Conservation (phyloP, 2,329 filamentous ascomycete species). For the Epicoccum sorghinum region DNA sequence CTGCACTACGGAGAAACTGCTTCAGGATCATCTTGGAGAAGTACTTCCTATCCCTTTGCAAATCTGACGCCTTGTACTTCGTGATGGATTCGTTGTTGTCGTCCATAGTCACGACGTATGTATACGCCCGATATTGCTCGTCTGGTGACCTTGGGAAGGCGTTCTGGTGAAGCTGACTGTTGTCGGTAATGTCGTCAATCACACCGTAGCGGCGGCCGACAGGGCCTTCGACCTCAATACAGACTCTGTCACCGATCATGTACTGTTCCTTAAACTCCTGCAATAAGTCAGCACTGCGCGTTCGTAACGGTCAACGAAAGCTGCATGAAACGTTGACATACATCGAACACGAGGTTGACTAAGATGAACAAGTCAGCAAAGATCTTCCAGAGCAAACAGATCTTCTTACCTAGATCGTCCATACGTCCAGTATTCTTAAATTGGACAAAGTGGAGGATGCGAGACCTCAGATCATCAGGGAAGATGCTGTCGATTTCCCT, state of each 20-base stretch:
- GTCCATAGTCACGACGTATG: constrained; percentile 43
- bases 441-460: constrained; percentile 91
- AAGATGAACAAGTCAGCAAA: constrained; percentile 38
- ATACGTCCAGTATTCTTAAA: constrained; percentile 81
- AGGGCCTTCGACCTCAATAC: constrained; percentile 36
- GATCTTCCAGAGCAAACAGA: neutral
- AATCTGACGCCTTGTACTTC: constrained; percentile 58
- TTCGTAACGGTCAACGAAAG: neutral
- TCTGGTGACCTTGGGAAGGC: constrained; percentile 36
- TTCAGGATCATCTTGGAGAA: constrained; percentile 95
- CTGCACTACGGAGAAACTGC: constrained; percentile 92
- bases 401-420: constrained; percentile 72
- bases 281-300: constrained; percentile 4
- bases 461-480: constrained; percentile 87
- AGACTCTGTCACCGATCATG: constrained; percentile 41
- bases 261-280: constrained; percentile 47
- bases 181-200: constrained; percentile 42
- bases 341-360: constrained; percentile 44
- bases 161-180: constrained; percentile 35
- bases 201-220: constrained; percentile 34
- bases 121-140: constrained; percentile 38
- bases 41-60: constrained; percentile 84
- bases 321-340: constrained; percentile 15
- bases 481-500: constrained; percentile 91
- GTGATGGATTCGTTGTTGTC: constrained; percentile 55